Evolutionary conservation across 352 stramenopile genomes (phyloP).

Genomic region (Globisporangium camurandrum): DNA sequence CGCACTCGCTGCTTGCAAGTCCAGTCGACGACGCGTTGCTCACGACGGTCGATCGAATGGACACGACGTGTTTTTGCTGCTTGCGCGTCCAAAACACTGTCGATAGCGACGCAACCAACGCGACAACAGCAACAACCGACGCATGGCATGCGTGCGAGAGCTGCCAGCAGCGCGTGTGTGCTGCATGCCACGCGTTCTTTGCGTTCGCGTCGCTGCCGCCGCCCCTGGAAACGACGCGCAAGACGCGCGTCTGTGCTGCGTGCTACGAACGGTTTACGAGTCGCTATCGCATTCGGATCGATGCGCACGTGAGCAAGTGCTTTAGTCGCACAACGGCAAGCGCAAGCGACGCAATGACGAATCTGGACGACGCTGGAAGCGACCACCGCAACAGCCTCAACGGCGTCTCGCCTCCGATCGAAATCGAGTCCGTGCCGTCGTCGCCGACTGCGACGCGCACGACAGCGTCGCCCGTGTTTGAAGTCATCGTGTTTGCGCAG

Average conservation of each 20-base stretch:
- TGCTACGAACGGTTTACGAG: constrained; percentile 57
- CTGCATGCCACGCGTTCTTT: constrained; percentile 40
- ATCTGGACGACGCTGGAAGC: background rate
- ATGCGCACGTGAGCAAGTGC: constrained; percentile 65
- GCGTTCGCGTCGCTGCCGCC: constrained; percentile 73
- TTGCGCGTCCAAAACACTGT: constrained; percentile 28
- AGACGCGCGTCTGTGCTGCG: constrained; percentile 53
- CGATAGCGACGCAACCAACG: no score
- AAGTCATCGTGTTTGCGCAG: constrained; percentile 56
- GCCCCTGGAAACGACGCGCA: constrained; percentile 47
- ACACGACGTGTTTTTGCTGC: constrained; percentile 55
- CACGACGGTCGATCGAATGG: constrained; percentile 3
- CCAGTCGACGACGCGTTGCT: background rate
- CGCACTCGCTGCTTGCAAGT: no score
- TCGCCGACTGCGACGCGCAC: background rate
- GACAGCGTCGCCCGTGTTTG: constrained; percentile 20
- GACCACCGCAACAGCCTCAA: no score
- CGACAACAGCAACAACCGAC: no score
- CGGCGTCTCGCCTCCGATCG: no score
- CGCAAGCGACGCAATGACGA: background rate
- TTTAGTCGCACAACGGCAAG: constrained; percentile 21
- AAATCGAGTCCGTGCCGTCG: constrained; percentile 3
- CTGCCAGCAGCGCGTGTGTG: constrained; percentile 62
- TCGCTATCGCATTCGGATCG: constrained; percentile 61
- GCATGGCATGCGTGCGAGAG: constrained; percentile 25